Evolutionary conservation across 2,329 filamentous ascomycete species (phyloP), one percentile per base, ranked within the genome.

Genomic region (Dactylellina parvicollis): DNA sequence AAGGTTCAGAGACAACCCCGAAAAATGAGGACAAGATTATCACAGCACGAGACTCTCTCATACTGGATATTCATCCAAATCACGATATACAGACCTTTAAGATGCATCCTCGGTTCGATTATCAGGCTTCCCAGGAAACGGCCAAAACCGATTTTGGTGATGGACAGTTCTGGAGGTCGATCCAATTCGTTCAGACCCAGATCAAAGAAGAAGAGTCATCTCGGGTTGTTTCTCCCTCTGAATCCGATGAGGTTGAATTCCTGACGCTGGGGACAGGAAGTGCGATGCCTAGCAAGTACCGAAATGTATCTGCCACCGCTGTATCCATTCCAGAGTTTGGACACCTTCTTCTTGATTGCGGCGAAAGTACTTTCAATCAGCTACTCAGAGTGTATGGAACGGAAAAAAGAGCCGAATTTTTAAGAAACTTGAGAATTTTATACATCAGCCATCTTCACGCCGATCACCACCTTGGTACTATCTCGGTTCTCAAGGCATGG

Each of bases 371-470:
- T 0, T 82, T 98, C 7, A 94, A 94, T 9, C 93, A 97, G 80
- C 83, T 99, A 38, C 87, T 87, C 67, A 90, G 95, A 55, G 84
- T 91, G 0, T 94, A 90, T 77, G 84, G 86, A 4, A 82, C 84
- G 0, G 84, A 87, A 3, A 86, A 91, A 75, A 83, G 94, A 2
- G 83, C 83, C 26, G 84, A 88, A n/a, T 84, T 96, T 10, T 83
- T 99, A n/a, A 85, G 84, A 70, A 88, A 96, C 75, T 84, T 99
- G 44, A 89, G 89, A 60, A 87, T 88, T 76, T 89, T 99, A 75
- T 96, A 92, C 88, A 95, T 99, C 81, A 96, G 92, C 80, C 95
- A 99, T 82, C 84, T 96, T 75, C 95, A 99, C 80, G 95, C 95
- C 3, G 95, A 99, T 81, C 95, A 99, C 81, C 95, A 98, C 79